Conservation (phyloP, 805 yeast species). For the Kuraishia piskuri region DNA sequence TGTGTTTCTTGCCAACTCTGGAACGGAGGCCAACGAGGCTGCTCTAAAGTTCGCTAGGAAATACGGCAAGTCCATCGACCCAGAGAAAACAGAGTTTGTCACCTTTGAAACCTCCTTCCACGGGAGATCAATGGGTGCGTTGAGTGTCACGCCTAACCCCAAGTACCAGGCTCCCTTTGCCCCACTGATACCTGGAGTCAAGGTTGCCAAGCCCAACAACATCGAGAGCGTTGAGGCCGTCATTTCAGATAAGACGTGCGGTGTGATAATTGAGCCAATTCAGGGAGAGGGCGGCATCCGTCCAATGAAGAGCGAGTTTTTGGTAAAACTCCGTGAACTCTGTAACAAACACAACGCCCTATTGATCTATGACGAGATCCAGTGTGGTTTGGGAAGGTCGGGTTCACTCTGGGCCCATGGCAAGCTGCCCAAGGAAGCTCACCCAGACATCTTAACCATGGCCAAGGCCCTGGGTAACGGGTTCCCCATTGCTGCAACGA, state of each 20-base stretch:
- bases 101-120: conserved; percentile 91
- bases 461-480: conserved; percentile 98
- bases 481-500: conserved; percentile 90
- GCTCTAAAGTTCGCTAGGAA: conserved; percentile 67
- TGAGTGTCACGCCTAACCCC: conserved; percentile 85
- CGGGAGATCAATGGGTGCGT: conserved; percentile 91
- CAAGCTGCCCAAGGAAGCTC: conserved; percentile 65
- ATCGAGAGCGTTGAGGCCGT: conserved; percentile 47
- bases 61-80: conserved; percentile 50
- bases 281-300: conserved; percentile 98
- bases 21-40: conserved; percentile 53
- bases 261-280: conserved; percentile 91
- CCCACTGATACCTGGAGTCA: conserved; percentile 87
- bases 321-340: conserved; percentile 53
- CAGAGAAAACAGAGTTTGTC: conserved; percentile 63
- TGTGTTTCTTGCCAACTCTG: conserved; percentile 57
- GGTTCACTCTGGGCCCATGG: conserved; percentile 93
- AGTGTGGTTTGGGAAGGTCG: conserved; percentile 91
- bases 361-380: conserved; percentile 90
- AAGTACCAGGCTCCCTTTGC: conserved; percentile 89
- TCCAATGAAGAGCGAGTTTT: conserved; percentile 54
- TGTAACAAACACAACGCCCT: conserved; percentile 65
- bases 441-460: conserved; percentile 89
- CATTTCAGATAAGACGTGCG: conserved; percentile 66
- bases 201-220: conserved; percentile 55